Evolutionary conservation across 108 stramenopile genomes (phyloP), one percentile per base, ranked within the genome.

Genomic region (Skeletonema costatum): DNA sequence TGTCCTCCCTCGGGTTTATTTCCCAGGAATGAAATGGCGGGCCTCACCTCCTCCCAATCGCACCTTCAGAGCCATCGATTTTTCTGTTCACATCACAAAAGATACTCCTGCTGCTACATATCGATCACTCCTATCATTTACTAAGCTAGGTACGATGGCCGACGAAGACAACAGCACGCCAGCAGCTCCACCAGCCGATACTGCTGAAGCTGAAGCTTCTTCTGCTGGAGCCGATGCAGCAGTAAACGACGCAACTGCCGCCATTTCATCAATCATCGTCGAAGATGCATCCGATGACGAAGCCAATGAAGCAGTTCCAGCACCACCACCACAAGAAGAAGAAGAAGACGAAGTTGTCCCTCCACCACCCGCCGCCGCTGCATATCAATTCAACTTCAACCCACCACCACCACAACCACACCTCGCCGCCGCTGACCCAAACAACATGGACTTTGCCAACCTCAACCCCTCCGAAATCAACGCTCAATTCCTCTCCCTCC

Each of bases 401-500:
- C 44, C 11, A 16, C 44, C 44, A 12, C 41, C 41, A 42, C 11
- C 41, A 2, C 16, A 1, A 16, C 16, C 44, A 16, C 44, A 2
- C 3, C 13, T 4, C 16, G 42, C 38, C 0, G 38, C 9, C 6
- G 39, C 11, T 12, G 39, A 41, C 12, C 39, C 39, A 5, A 42
- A 42, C 3, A 3, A 46, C 16, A n/a, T 46, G 16, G 44, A 46
- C 44, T 46, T 46, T n/a, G 16, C 14, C 44, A 46, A 46, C 16
- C 44, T 46, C 44, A 42, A 42, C 41, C 41, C 41, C 41, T 12
- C 41, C 41, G 41, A 42, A 42, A 42, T 42, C 41, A 46, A 46
- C 16, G 44, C 44, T 4, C 44, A 80, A 65, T 80, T 80, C 73
- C 68, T 74, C 16, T 36, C 80, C 8, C 62, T 82, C 7, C 81